Evolutionary conservation across 140 eudicot species (phyloP), one percentile per base, ranked within the genome.

Genomic region (Flaveria floridana): DNA sequence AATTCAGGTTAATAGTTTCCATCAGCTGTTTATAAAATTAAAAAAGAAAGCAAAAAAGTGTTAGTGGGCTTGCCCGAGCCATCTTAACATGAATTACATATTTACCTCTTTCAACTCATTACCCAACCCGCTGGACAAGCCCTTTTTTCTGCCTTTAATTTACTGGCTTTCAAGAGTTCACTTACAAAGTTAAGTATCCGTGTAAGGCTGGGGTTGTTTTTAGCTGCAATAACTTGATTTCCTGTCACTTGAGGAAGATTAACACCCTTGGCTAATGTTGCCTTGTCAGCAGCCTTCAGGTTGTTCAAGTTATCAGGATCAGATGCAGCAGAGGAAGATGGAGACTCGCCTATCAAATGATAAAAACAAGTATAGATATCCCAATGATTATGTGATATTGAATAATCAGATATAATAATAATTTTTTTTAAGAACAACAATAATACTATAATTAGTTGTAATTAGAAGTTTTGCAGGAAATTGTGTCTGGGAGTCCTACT

Each of bases 281-380:
- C 86, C 83, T 86, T 89, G 82, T 82, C 98, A 23, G 70, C 55
- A 0, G 82, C 80, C 50, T 86, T 72, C 58, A 74, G 77, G 77
- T 85, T 83, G 89, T 86, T 89, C 68, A 88, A 74, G 85, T 93
- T 90, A 87, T 93, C 98, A 71, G 88, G 73, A 80, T 90, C 98
- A 20, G 98, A 93, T 57, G 98, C 89, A 26, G 97, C 91, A 69
- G 96, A 81, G 26, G 98, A 96, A 11, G 96, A 90, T 58, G 97
- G 98, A 28, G 97, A 90, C 76, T 80, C 97, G 20, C 96, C 98
- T 93, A 75, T 67, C 67, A 65, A 67, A 68, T 14, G 14, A 73
- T 19, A 42, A 47, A 44, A 70, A 7, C 13, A 55, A 55, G 62
- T 18, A 56, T 19, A 18, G 2, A 7, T 18, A 56, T 16, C 21